Percentiles rank a stretch among this genome's conserved stretches.
Conservation (phyloP, 179 eudicot genomes). For the Sideroxylon spinosum region DNA sequence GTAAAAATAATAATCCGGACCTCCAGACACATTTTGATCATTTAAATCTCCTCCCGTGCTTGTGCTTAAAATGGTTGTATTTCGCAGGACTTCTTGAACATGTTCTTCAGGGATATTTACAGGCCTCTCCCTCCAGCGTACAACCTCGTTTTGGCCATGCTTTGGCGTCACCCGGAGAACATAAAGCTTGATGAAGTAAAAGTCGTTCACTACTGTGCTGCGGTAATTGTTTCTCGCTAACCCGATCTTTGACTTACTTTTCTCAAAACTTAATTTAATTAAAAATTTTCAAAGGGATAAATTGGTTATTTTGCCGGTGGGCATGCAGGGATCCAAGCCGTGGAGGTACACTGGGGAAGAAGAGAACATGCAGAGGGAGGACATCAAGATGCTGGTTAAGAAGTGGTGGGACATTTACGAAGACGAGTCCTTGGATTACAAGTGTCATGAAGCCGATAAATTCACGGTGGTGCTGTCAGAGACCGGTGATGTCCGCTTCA, state of each 20-base stretch:
- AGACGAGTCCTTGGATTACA: slow-evolving; percentile 48
- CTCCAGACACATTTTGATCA: neutral
- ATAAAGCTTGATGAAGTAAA: slow-evolving; percentile 19
- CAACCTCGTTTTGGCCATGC: slow-evolving; percentile 31
- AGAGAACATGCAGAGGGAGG: slow-evolving; percentile 66
- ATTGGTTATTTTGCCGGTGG: neutral
- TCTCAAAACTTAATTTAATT: too few species aligned
- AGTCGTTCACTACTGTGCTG: slow-evolving; percentile 38
- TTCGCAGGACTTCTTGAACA: slow-evolving; percentile 26
- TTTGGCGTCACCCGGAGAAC: slow-evolving; percentile 32
- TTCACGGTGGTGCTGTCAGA: too few species aligned
- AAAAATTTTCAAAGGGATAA: neutral
- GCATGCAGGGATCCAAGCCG: slow-evolving; percentile 67
- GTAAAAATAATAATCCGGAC: neutral
- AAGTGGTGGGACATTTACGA: slow-evolving; percentile 63
- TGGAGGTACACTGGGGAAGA: slow-evolving; percentile 71
- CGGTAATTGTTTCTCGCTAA: slow-evolving; percentile 25
- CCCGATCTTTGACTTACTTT: neutral
- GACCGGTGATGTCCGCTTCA: too few species aligned
- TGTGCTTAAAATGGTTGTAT: neutral
- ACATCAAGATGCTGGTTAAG: slow-evolving; percentile 51
- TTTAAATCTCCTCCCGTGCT: neutral
- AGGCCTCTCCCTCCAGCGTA: slow-evolving; percentile 25
- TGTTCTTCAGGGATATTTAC: slow-evolving; percentile 27
- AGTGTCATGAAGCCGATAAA: neutral